Base-by-base conservation (phyloP, 768 basidiomycete genomes). In the Russula brevipes region DNA sequence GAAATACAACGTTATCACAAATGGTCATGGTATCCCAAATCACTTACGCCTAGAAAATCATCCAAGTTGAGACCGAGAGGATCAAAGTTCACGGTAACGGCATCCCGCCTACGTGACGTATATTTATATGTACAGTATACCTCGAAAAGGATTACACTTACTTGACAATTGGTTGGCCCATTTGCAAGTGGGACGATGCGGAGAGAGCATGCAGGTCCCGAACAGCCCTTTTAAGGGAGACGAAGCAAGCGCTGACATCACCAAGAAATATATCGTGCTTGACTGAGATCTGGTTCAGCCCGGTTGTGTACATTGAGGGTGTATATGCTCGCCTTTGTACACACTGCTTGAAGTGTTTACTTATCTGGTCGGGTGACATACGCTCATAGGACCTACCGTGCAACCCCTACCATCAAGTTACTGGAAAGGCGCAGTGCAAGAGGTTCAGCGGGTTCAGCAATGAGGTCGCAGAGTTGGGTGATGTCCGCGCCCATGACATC, bases 401-500 rank as follows among this genome's bases (percentile, higher is more conserved):
- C 90, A 41, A 88, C 94, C 4, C 94, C 94, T 64, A 95, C 87
- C 80, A 96, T 85, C 47, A 96, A 76, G 71, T 92, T 93, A 62
- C 91, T 92, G 10, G 93, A 94, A 59, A 95, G 76, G 66, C 94
- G 80, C 60, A 96, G 76, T 2, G 94, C 93, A 39, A 96, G 79
- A 44, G 94, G 94, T 68, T 95, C 94, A 30, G 79, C 73, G n/a
- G 94, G 94, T 68, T 88, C 80, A 33, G 85, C 82, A 57, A 96
- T 94, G 44, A 93, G 80, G 42, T 79, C 82, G 72, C 94, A 96
- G 70, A 95, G 74, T 72, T 89, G 82, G 39, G 84, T 73, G 51
- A 96, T 92, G 73, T 96, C 87, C 41, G 92, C 91, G 3, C 84
- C 86, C 68, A 91, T 77, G n/a, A 95, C 87, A 58, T 90, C 89